Evolutionary conservation across 2,329 filamentous ascomycete species (phyloP).

Genomic region (Hawksworthiomyces lignivorus): DNA sequence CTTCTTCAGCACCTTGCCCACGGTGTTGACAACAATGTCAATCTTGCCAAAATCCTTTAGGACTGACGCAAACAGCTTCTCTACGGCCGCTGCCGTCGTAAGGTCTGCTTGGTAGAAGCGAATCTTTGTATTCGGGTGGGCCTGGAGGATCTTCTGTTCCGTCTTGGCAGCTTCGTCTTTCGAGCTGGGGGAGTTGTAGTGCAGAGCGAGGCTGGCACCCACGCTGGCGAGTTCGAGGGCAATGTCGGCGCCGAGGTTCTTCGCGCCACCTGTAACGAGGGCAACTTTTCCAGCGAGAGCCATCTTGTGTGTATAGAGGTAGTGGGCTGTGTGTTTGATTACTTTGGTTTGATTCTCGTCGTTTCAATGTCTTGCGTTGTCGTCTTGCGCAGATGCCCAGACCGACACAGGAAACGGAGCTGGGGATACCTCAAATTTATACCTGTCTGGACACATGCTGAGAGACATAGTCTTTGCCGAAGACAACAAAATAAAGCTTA

Average conservation of each 20-base stretch:
- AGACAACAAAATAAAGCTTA: no score
- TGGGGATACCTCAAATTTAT: no score
- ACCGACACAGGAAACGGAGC: no score
- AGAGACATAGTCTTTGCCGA: no score
- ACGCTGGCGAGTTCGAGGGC: conserved; percentile 27
- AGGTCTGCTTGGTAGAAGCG: conserved; percentile 36
- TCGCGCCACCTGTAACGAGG: conserved; percentile 33
- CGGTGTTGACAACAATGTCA: conserved; percentile 43
- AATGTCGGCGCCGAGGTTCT: conserved; percentile 33
- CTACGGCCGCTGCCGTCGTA: conserved; percentile 30
- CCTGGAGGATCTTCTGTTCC: conserved; percentile 27
- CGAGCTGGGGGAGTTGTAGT: conserved; percentile 33
- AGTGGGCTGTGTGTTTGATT: neutral
- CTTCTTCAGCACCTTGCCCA: conserved; percentile 43
- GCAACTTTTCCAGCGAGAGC: conserved; percentile 29
- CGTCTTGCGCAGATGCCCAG: no score
- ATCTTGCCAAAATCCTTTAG: conserved; percentile 34
- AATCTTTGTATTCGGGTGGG: conserved; percentile 25
- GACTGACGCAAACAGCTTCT: conserved; percentile 31
- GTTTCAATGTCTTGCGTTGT: no score
- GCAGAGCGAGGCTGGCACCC: conserved; percentile 22
- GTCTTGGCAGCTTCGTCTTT: conserved; percentile 29
- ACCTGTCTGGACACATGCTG: no score
- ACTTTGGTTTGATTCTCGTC: no score
- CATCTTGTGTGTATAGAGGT: neutral